These are phyloP conservation scores for Babesia ovata DNA, from an alignment of 169 alveolate species.

Conservation along the genomic window DNA sequence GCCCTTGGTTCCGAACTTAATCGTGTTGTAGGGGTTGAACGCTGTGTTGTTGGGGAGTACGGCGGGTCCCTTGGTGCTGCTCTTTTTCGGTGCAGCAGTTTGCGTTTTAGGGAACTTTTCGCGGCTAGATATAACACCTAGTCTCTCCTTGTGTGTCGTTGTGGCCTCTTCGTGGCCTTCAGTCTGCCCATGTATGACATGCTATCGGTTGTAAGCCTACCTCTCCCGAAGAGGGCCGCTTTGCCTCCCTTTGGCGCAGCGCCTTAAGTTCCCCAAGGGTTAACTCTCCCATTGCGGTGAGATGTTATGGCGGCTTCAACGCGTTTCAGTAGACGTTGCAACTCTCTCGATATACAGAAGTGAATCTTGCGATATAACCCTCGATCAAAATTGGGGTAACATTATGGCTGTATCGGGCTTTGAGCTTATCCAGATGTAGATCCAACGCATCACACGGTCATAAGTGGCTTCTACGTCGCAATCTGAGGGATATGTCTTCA, in stretches of 20 bases:
- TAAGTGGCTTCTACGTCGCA: too few relatives aligned
- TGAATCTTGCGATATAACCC: too few relatives aligned
- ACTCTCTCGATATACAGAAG: too few relatives aligned
- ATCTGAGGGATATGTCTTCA: too few relatives aligned
- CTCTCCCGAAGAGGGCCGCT: background rate
- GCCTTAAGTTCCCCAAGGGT: slow-evolving; percentile 43
- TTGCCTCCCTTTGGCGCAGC: slow-evolving; percentile 7
- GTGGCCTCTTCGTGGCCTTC: background rate
- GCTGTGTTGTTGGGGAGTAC: slow-evolving; percentile 53
- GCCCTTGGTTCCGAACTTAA: slow-evolving; percentile 31
- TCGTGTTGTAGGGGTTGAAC: slow-evolving; percentile 44
- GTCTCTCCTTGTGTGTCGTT: background rate
- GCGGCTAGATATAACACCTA: background rate
- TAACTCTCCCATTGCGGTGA: slow-evolving; percentile 13
- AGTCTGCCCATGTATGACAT: background rate
- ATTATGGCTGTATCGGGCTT: too few relatives aligned
- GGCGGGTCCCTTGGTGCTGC: slow-evolving; percentile 54
- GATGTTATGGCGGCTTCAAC: background rate
- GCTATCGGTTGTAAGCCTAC: background rate
- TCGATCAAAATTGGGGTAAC: too few relatives aligned
- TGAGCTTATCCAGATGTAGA: too few relatives aligned
- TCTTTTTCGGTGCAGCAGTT: slow-evolving; percentile 17
- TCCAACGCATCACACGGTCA: too few relatives aligned
- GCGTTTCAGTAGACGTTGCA: background rate
- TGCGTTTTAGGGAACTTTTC: background rate